Percentiles rank a stretch among this genome's conserved stretches.
These are phyloP conservation scores for Eucalyptus sideroxylon DNA, from an alignment of 345 rosid species.

Conservation along the genomic window DNA sequence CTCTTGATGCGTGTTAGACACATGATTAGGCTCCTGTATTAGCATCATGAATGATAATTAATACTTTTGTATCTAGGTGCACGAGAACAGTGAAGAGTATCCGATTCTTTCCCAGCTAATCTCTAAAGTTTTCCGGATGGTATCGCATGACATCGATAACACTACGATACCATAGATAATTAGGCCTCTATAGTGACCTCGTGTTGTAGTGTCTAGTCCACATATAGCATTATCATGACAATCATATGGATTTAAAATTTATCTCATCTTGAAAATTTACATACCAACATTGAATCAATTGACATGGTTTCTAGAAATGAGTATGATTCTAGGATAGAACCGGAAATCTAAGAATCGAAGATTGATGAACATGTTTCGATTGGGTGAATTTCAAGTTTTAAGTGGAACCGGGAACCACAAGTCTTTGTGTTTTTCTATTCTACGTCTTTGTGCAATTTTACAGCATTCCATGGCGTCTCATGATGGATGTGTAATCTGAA, in stretches of 20 bases:
- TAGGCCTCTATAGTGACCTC: background rate
- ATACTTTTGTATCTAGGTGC: background rate
- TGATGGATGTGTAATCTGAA: no score
- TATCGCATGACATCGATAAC: background rate
- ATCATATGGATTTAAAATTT: background rate
- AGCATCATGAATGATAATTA: background rate
- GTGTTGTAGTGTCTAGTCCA: background rate
- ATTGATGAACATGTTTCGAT: no score
- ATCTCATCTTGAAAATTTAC: background rate
- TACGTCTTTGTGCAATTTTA: no score
- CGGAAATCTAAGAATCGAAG: no score
- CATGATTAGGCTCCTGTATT: background rate
- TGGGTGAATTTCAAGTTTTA: no score
- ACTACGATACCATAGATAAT: background rate
- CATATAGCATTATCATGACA: background rate
- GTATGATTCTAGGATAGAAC: no score
- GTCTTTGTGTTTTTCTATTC: no score
- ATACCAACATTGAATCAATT: background rate
- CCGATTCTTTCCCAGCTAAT: background rate
- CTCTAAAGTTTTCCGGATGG: background rate
- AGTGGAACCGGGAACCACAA: no score
- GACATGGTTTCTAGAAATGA: background rate
- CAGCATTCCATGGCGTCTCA: fast-evolving
- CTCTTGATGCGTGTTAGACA: background rate
- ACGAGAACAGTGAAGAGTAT: background rate